These are phyloP conservation scores for Periconia macrospinosa DNA, from an alignment of 2,329 filamentous ascomycete genomes.

Conservation along the genomic window DNA sequence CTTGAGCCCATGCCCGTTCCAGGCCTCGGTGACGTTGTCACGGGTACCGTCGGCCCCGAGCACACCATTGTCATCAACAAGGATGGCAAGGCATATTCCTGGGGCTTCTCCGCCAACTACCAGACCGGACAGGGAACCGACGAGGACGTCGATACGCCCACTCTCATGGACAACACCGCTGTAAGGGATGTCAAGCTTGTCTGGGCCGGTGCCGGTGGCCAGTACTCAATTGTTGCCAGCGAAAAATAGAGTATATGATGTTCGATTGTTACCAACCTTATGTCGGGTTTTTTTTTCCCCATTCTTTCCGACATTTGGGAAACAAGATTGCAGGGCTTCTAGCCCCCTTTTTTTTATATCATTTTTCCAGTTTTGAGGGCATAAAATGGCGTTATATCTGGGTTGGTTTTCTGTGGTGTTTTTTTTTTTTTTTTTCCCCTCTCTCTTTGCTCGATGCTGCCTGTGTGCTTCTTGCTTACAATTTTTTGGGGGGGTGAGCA, in stretches of 20 bases:
- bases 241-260: conserved; percentile 20
- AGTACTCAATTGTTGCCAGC: conserved; percentile 69
- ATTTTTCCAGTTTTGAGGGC: conserved; percentile 3
- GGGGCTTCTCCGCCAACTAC: conserved; percentile 81
- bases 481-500: no score
- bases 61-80: conserved; percentile 71
- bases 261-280: no score
- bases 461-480: no score
- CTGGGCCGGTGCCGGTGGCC: conserved; percentile 84
- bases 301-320: conserved; percentile 1
- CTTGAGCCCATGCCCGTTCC: conserved; percentile 64
- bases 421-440: no score
- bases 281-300: not conserved
- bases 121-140: conserved; percentile 76
- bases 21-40: conserved; percentile 58
- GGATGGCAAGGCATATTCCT: conserved; percentile 72
- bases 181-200: conserved; percentile 73
- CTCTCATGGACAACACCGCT: conserved; percentile 81
- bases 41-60: conserved; percentile 68
- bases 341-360: conserved; percentile 7
- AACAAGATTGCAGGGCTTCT: conserved; percentile 4
- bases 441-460: no score
- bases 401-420: not conserved
- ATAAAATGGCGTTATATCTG: no score
- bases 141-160: conserved; percentile 79